Evolutionary conservation across 225 moss, liverwort and hornwort genomes (phyloP), one percentile per base, ranked within the genome.

Genomic region (Thuidium tamariscinum): DNA sequence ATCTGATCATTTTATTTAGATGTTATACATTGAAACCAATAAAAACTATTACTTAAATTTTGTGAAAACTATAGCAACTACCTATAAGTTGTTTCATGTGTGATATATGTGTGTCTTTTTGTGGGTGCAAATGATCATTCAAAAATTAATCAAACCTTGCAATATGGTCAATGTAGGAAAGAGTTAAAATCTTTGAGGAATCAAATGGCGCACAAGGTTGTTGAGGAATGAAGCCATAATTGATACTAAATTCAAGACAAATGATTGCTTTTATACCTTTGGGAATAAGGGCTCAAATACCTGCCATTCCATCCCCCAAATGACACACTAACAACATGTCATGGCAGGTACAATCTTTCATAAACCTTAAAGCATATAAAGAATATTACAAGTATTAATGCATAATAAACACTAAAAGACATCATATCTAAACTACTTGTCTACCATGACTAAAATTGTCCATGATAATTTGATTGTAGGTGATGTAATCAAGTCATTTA

Each of bases 221-320:
- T 0, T 52, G 3, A 66, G 17, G 39, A 86, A 72, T 17, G 16
- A 48, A 30, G 34, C 36, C 11, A 77, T 77, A 41, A 52, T 72
- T 48, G 48, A 73, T 4, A 49, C 12, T 7, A 74, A 81, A 21
- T 80, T 89, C 89, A 89, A 80, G 44, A 19, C 49, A 89, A 57
- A 70, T 89, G 81, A 49, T 2, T 86, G 67, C 75, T 87, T 88
- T 86, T 84, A 74, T 89, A 91, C 90, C 88, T 90, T 20, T 88
- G 86, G 41, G 89, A 91, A 81, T 88, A 91, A 82, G 91, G 89
- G 63, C 92, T 92, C 86, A 89, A 91, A 88, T 89, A 91, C 91
- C 87, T 91, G 89, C 87, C 89, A 92, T 88, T 89, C 90, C 92
- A 90, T 79, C 84, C 91, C 82, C 71, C 86, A 65, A 89, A 81